These are phyloP conservation scores for Berkeleyomyces basicola DNA, from an alignment of 2,329 filamentous ascomycete genomes.

Conservation along the genomic window DNA sequence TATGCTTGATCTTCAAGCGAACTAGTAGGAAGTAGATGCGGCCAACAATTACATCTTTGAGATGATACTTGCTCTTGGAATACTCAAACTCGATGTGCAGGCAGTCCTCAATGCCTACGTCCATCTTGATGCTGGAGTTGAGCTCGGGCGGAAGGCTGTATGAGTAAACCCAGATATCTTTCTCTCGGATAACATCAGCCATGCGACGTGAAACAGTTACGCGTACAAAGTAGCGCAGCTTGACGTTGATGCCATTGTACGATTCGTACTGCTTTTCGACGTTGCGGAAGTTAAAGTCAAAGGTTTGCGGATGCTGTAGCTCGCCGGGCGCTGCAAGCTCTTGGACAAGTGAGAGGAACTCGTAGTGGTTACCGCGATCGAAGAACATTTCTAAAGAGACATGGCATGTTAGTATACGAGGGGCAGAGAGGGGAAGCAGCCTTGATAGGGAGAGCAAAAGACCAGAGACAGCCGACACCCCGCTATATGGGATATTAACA, in stretches of 20 bases:
- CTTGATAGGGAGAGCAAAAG: slow-evolving; percentile 4
- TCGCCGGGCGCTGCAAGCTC: slow-evolving; percentile 94
- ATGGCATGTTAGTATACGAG: neutral
- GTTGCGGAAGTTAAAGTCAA: slow-evolving; percentile 99
- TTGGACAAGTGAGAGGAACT: slow-evolving; percentile 93
- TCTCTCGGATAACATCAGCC: slow-evolving; percentile 95
- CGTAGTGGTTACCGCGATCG: slow-evolving; percentile 96
- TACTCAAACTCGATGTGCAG: slow-evolving; percentile 99
- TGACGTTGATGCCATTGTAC: slow-evolving; percentile 99
- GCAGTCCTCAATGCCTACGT: slow-evolving; percentile 97
- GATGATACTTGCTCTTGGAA: slow-evolving; percentile 96
- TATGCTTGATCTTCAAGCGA: slow-evolving; percentile 97
- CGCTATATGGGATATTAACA: neutral
- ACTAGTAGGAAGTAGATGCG: slow-evolving; percentile 97
- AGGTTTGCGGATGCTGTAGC: slow-evolving; percentile 95
- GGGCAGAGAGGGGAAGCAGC: neutral
- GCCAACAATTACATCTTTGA: slow-evolving; percentile 97
- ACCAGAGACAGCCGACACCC: neutral
- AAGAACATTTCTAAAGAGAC: slow-evolving; percentile 82
- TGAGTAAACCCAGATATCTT: slow-evolving; percentile 98
- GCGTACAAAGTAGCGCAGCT: slow-evolving; percentile 93
- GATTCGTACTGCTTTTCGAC: slow-evolving; percentile 99
- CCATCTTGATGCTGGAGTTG: slow-evolving; percentile 99
- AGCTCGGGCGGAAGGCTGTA: slow-evolving; percentile 97
- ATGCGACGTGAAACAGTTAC: slow-evolving; percentile 94